These are phyloP conservation scores for Apium graveolens DNA, from an alignment of 129 eudicot species.

Conservation along the genomic window DNA sequence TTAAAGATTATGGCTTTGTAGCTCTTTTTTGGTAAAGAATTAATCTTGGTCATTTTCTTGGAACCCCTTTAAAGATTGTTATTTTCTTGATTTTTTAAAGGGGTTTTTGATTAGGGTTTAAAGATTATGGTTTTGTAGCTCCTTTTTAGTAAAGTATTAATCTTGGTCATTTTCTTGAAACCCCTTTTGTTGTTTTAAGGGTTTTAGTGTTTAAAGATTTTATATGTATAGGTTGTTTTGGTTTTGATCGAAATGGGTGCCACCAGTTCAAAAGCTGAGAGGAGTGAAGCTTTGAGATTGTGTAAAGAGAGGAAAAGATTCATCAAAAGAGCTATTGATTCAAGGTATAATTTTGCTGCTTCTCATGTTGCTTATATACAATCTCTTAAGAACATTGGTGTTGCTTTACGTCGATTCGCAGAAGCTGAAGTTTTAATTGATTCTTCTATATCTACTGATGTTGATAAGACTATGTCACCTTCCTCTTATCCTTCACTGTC, in stretches of 20 bases:
- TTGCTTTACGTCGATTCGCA: constrained; percentile 65
- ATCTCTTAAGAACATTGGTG: constrained; percentile 59
- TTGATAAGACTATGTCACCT: constrained; percentile 65
- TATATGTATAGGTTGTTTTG: neutral
- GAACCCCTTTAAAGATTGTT: neutral
- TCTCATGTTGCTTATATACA: constrained; percentile 80
- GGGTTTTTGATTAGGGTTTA: constrained; percentile 3
- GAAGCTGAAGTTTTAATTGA: constrained; percentile 70
- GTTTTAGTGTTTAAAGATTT: too few species aligned
- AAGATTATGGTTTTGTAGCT: neutral
- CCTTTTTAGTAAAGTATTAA: too few species aligned
- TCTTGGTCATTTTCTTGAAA: neutral
- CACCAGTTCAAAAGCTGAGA: constrained; percentile 62
- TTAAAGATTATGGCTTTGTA: neutral
- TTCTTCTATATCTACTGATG: constrained; percentile 36
- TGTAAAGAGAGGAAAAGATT: constrained; percentile 78
- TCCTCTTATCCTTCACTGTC: constrained; percentile 69
- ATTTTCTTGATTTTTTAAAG: neutral
- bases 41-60: neutral
- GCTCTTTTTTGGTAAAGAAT: too few species aligned
- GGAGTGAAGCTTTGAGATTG: constrained; percentile 64
- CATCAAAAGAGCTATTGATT: constrained; percentile 74
- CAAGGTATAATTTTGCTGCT: constrained; percentile 80
- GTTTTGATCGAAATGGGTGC: constrained; percentile 43
- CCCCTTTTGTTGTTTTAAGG: neutral